Evolutionary conservation across 2,329 filamentous ascomycete genomes (phyloP), one percentile per base, ranked within the genome.

Genomic region (Pseudocercospora ulei): DNA sequence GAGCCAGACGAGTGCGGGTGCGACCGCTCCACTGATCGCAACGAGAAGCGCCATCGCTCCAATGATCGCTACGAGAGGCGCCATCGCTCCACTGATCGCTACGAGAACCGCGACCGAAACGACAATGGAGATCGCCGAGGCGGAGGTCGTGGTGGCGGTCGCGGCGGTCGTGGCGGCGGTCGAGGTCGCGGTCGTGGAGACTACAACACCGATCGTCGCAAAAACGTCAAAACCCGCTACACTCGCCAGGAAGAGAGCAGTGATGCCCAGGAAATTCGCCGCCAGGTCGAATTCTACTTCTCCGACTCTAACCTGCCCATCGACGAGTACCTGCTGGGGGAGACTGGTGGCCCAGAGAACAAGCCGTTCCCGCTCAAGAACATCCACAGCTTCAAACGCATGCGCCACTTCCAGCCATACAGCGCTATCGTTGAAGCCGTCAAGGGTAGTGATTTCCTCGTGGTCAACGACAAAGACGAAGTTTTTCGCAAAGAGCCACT

Each of bases 271-370:
- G 75, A 81, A 63, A 94, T 95, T 56, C 80, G 84, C 60, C 80
- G 80, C 58, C 87, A 92, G 81, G 83, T 94, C 54, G 86, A 95
- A 61, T 95, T 94, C 64, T 95, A 95, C 72, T 93, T 95, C 65
- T 82, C 82, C 56, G 82, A 92, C 62, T 82, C 80, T 56, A 95
- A 95, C 65, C 75, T 98, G 23, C 80, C 81, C 35, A 78, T 76
- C 56, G 92, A 98, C 65, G 82, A 85, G 61, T 93, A 84, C 67
- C 73, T 98, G 52, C 82, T 86, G 68, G 71, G 76, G 48, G 71
- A 78, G 56, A 82, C 84, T 39, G 80, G 78, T 24, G 88, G 88
- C 41, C 69, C 74, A 49, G 72, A 80, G 56, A 94, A 95, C 70
- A 80, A 82, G 62, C 73, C 87, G 27, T 78, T 98, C 23, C 69